Base-by-base conservation (phyloP, 2,329 filamentous ascomycete species). In the Tricladium varicosporioides region DNA sequence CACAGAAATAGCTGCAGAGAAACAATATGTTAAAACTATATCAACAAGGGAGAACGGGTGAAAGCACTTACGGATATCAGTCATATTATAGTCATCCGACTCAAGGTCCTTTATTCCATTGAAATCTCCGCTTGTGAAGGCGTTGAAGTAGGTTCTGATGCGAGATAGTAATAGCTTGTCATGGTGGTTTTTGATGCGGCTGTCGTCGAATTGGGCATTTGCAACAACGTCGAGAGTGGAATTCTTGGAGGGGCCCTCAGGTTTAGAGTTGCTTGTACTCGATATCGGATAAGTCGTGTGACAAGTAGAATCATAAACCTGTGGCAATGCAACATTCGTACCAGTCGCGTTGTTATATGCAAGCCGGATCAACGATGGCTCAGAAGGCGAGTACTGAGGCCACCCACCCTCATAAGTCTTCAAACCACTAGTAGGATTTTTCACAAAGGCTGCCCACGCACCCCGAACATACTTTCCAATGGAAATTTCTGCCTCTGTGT, bases 401-500 rank as follows among this genome's bases (percentile, higher is more conserved):
- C 65, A 68, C n/a, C 61, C 60, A 9, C 51, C 60, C 48, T 58
- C 40, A 51, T 65, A 67, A 2, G 54, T 50, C 27, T 40, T 50
- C 31, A 71, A 57, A 0, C 70, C 67, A 40, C 61, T 56, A 2
- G 42, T 45, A 2, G 72, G 67, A 58, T 71, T 59, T 54, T 68
- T 72, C 16, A 70, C 67, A 59, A 73, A 73, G 5, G 66, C 60
- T 1, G 68, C 64, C 70, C 71, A 73, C 5, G 71, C 70, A 4
- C 62, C 60, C n/a, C 64, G 62, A 7, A 72, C 48, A 43, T 67
- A 71, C n/a, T 54, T 46, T 10, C 61, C 64, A 1, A 71, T 60
- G 5, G 53, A 55, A 19, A 53, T 60, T 53, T 72, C 64, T 42
- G 64, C 62, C 33, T 60, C 56, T 4, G 47, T 46, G 48, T 60